A percentile compares a stretch with the other conserved stretches of the same genome.
phyloP scores from a whole-genome alignment of 371 early-diverging fungal genomes.

The Nematocida sp. region DNA sequence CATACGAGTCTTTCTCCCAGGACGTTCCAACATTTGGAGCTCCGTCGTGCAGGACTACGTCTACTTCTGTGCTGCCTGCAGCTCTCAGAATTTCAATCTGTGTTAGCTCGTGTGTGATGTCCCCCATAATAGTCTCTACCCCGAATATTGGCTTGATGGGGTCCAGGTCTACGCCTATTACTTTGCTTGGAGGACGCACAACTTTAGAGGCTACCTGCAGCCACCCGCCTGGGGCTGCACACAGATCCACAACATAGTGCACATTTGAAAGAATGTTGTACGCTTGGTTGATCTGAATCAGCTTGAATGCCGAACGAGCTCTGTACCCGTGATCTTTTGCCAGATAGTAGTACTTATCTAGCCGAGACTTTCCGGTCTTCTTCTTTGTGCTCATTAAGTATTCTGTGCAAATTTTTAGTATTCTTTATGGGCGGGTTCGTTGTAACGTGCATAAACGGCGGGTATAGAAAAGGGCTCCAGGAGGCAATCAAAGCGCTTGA shows the following conservation, averaged over 20 bases:
- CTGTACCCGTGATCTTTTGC: constrained; percentile 99
- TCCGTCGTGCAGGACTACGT: constrained; percentile 88
- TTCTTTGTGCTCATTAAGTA: constrained; percentile 50
- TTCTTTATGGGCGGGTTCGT: constrained; percentile 40
- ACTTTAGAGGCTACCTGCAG: constrained; percentile 81
- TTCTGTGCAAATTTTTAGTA: constrained; percentile 25
- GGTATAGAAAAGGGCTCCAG: not conserved
- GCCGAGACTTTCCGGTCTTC: constrained; percentile 71
- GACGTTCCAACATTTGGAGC: constrained; percentile 97
- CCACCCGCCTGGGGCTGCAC: constrained; percentile 98
- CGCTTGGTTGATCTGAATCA: constrained; percentile 87
- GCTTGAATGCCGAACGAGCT: constrained; percentile 97
- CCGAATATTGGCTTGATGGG: constrained; percentile 92
- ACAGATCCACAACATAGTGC: constrained; percentile 82
- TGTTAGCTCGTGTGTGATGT: constrained; percentile 90
- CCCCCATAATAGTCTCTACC: constrained; percentile 85
- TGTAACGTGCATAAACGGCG: constrained; percentile 44
- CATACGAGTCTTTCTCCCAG: constrained; percentile 94
- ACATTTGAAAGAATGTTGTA: constrained; percentile 77
- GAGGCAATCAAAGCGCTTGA: constrained; percentile 12
- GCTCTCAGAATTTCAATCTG: constrained; percentile 73
- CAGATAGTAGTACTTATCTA: constrained; percentile 98
- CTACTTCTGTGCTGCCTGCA: constrained; percentile 91
- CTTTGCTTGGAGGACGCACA: constrained; percentile 64
- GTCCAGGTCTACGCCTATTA: constrained; percentile 81